Percentiles rank a stretch among this genome's conserved stretches.
phyloP scores from a whole-genome alignment of 768 basidiomycete species.

The Naganishia kalamii region DNA sequence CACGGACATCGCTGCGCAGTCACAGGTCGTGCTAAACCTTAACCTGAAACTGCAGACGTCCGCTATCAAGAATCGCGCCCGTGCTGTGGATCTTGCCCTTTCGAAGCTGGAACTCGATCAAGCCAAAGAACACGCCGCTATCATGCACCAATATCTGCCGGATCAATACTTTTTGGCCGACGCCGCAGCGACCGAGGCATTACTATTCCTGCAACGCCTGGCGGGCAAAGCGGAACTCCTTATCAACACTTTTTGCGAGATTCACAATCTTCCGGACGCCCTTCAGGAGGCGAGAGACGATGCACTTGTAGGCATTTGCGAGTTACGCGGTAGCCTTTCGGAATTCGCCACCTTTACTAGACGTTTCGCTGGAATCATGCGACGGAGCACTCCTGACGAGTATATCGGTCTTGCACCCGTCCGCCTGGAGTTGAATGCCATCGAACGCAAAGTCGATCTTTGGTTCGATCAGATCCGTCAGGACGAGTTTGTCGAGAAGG shows the following conservation, averaged over 20 bases:
- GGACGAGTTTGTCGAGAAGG: constrained; percentile 88
- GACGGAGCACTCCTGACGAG: constrained; percentile 70
- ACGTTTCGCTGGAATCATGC: constrained; percentile 78
- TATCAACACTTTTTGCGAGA: constrained; percentile 70
- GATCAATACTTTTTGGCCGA: constrained; percentile 84
- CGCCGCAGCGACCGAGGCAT: constrained; percentile 76
- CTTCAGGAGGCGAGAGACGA: constrained; percentile 77
- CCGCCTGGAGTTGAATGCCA: constrained; percentile 71
- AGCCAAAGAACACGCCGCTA: constrained; percentile 67
- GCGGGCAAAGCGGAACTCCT: constrained; percentile 81
- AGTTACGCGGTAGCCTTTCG: constrained; percentile 79
- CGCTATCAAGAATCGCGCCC: constrained; percentile 81
- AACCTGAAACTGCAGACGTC: constrained; percentile 91
- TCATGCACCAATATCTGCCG: constrained; percentile 87
- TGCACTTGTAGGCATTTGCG: constrained; percentile 83
- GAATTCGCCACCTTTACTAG: constrained; percentile 76
- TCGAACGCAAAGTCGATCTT: constrained; percentile 88
- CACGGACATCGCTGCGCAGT: constrained; percentile 74
- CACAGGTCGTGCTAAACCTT: constrained; percentile 86
- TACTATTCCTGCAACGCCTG: constrained; percentile 87
- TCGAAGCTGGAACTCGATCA: constrained; percentile 77
- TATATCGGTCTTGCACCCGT: constrained; percentile 81
- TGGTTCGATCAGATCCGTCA: constrained; percentile 75
- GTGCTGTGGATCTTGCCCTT: constrained; percentile 81
- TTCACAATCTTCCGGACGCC: constrained; percentile 75